These are phyloP conservation scores for Fagus crenata DNA, from an alignment of 306 rosid genomes.

Conservation along the genomic window DNA sequence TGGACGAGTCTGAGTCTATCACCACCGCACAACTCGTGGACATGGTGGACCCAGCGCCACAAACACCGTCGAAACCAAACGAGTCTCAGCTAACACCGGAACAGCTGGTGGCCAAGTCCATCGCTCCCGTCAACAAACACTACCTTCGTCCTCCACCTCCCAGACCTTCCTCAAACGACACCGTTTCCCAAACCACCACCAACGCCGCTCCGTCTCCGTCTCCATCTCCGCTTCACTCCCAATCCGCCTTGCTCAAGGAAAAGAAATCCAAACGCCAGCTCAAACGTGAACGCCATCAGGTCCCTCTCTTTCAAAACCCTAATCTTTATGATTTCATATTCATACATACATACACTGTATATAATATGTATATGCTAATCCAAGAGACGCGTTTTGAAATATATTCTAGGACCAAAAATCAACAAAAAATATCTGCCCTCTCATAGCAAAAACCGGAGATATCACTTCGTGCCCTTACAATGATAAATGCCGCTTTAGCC, in stretches of 20 bases:
- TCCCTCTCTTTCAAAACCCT: neutral
- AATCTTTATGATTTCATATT: no score
- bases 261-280: slow-evolving; percentile 94
- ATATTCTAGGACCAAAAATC: slow-evolving; percentile 66
- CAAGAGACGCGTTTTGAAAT: slow-evolving; percentile 8
- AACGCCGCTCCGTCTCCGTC: slow-evolving; percentile 21
- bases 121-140: slow-evolving; percentile 72
- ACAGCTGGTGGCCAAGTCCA: slow-evolving; percentile 69
- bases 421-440: slow-evolving; percentile 59
- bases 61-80: neutral
- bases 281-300: slow-evolving; percentile 95
- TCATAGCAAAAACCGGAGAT: slow-evolving; percentile 71
- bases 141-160: slow-evolving; percentile 67
- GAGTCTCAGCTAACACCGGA: slow-evolving; percentile 45
- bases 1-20: slow-evolving; percentile 28
- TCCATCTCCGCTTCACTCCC: neutral
- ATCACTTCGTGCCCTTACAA: slow-evolving; percentile 59
- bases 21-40: neutral
- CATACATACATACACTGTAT: no score
- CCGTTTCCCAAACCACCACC: slow-evolving; percentile 30
- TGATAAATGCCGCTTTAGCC: slow-evolving; percentile 88
- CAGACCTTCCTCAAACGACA: slow-evolving; percentile 41
- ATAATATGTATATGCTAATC: neutral
- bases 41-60: neutral
- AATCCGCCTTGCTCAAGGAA: slow-evolving; percentile 49